These are phyloP conservation scores for Aspergillus neoniger DNA, from an alignment of 2,329 filamentous ascomycete genomes.

Conservation along the genomic window DNA sequence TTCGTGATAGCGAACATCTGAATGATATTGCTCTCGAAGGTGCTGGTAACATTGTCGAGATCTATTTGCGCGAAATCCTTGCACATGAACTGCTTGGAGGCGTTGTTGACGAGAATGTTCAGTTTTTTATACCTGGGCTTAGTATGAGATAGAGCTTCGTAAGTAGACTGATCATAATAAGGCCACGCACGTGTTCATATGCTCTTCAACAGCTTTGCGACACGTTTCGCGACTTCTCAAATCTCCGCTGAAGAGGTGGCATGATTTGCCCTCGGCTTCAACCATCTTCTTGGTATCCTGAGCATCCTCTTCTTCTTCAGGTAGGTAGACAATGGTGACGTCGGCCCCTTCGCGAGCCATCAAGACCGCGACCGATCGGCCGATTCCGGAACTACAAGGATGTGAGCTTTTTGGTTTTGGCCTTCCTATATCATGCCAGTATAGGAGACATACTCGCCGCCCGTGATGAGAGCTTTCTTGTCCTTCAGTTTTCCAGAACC, in stretches of 20 bases:
- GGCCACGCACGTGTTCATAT: slow-evolving; percentile 50
- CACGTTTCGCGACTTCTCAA: slow-evolving; percentile 55
- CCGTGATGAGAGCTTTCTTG: slow-evolving; percentile 57
- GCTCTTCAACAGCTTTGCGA: slow-evolving; percentile 54
- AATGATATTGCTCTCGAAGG: slow-evolving; percentile 60
- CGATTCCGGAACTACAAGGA: slow-evolving; percentile 53
- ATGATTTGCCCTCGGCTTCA: slow-evolving; percentile 53
- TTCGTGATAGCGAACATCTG: slow-evolving; percentile 63
- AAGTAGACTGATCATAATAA: not conserved
- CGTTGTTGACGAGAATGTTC: slow-evolving; percentile 61
- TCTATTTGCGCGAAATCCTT: slow-evolving; percentile 57
- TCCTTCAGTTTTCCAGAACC: slow-evolving; percentile 54
- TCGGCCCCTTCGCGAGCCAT: slow-evolving; percentile 62
- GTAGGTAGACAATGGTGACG: slow-evolving; percentile 57
- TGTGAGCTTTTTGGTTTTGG: not conserved
- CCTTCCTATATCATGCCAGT: not conserved
- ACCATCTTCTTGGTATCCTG: slow-evolving; percentile 56
- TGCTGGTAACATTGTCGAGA: slow-evolving; percentile 57
- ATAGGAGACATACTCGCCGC: slow-evolving; percentile 53
- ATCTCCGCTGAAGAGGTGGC: slow-evolving; percentile 52
- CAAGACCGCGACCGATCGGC: slow-evolving; percentile 56
- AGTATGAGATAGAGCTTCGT: slow-evolving; percentile 32
- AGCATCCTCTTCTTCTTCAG: slow-evolving; percentile 59
- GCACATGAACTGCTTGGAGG: slow-evolving; percentile 58
- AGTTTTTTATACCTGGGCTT: slow-evolving; percentile 32